A percentile compares a stretch with the other conserved stretches of the same genome.
These are phyloP conservation scores for Vigna radiata DNA, from an alignment of 306 rosid genomes.

Conservation along the genomic window DNA sequence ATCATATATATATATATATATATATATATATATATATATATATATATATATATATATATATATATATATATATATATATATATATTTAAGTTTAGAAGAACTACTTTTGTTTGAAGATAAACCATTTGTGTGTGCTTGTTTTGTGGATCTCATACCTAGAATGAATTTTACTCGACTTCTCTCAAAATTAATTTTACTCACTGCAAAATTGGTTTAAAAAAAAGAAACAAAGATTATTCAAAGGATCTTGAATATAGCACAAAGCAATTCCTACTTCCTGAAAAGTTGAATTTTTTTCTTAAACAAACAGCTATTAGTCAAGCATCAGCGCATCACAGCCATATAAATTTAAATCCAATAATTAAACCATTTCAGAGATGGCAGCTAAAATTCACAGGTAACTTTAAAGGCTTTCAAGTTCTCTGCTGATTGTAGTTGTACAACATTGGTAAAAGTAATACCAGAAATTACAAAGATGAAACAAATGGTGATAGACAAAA, in stretches of 20 bases:
- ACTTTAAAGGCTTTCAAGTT: slow-evolving; percentile 3
- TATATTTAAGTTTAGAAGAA: not conserved
- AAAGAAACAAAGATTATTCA: not conserved
- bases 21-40: too few species aligned
- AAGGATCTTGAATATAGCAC: not conserved
- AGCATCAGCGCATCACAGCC: slow-evolving; percentile 28
- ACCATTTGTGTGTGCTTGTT: not conserved
- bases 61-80: too few species aligned
- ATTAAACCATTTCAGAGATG: slow-evolving; percentile 15
- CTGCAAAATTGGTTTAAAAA: not conserved
- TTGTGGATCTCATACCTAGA: not conserved
- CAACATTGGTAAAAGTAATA: slow-evolving; percentile 15
- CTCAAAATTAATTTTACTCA: not conserved
- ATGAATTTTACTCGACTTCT: not conserved
- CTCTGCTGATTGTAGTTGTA: slow-evolving; percentile 7
- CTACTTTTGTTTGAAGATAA: not conserved
- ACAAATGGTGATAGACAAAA: slow-evolving; percentile 8
- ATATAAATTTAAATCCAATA: slow-evolving; percentile 6
- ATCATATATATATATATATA: not conserved
- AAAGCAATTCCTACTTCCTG: not conserved
- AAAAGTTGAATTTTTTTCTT: not conserved
- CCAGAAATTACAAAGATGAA: slow-evolving; percentile 27
- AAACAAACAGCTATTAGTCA: not conserved
- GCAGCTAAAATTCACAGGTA: slow-evolving; percentile 16
- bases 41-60: too few species aligned